phyloP scores from a whole-genome alignment of 257 asterid species.

The Nicotiana paniculata region DNA sequence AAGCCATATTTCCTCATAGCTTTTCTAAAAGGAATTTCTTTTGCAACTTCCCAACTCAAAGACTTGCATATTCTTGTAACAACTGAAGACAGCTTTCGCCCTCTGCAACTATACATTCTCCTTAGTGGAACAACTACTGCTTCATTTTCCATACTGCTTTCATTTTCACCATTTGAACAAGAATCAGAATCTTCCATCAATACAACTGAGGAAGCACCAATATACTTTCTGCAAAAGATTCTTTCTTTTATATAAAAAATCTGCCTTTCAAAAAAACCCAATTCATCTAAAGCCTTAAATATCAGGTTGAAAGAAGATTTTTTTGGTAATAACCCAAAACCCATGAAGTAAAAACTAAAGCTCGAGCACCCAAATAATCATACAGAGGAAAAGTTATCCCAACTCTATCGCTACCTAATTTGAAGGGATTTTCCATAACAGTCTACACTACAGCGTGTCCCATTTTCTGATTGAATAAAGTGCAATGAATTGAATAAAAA shows the following conservation, averaged over 20 bases:
- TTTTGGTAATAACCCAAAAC: constrained; percentile 27
- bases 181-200: constrained; percentile 34
- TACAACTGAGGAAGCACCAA: constrained; percentile 30
- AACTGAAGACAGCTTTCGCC: constrained; percentile 18
- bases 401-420: neutral
- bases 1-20: constrained; percentile 42
- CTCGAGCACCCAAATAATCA: neutral
- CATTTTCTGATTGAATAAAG: too few species aligned
- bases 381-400: neutral
- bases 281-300: constrained; percentile 10
- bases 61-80: constrained; percentile 51
- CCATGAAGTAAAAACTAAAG: constrained; percentile 37
- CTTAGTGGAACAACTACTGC: constrained; percentile 10
- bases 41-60: constrained; percentile 41
- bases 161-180: constrained; percentile 34
- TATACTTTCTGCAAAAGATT: constrained; percentile 23
- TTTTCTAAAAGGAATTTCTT: constrained; percentile 24
- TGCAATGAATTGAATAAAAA: too few species aligned
- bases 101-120: neutral
- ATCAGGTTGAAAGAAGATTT: constrained; percentile 16
- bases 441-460: neutral
- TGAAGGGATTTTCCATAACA: constrained; percentile 1
- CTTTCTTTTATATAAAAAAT: constrained; percentile 8
- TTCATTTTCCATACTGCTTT: constrained; percentile 26
- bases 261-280: constrained; percentile 17